These are phyloP conservation scores for Cryptosporidium ubiquitum DNA, from an alignment of 169 alveolate species.

Conservation along the genomic window DNA sequence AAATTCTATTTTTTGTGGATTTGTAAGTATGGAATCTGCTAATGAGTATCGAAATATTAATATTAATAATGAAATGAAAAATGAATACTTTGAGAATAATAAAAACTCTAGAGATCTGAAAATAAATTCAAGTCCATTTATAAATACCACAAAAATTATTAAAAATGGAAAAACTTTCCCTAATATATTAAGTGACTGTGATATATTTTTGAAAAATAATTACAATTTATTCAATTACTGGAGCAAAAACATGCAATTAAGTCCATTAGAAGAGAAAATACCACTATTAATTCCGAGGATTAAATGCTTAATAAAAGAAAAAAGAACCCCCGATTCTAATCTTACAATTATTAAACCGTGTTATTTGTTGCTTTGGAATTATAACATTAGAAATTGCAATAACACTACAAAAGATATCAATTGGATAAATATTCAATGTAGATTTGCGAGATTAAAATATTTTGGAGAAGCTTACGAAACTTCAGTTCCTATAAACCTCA, in stretches of 20 bases:
- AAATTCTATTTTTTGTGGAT: conserved; percentile 68
- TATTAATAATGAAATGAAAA: neutral
- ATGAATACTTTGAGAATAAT: neutral
- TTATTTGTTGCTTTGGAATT: conserved; percentile 61
- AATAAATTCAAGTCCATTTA: neutral
- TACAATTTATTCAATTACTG: neutral
- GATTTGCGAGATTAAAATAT: conserved; percentile 18
- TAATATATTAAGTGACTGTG: conserved; percentile 50
- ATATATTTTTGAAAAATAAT: conserved; percentile 20
- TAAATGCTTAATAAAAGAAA: conserved; percentile 26
- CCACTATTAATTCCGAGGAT: conserved; percentile 59
- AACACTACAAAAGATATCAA: conserved; percentile 54
- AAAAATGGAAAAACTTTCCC: neutral
- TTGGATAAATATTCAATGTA: conserved; percentile 59
- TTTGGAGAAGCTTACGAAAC: conserved; percentile 44
- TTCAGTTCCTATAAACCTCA: conserved; percentile 46
- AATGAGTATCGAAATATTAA: neutral
- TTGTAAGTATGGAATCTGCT: conserved; percentile 14
- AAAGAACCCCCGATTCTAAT: neutral
- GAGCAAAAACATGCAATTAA: neutral
- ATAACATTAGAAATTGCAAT: conserved; percentile 35
- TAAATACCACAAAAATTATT: neutral
- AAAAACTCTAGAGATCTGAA: neutral
- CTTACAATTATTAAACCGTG: conserved; percentile 51
- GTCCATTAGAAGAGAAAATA: conserved; percentile 4